Evolutionary conservation across 352 stramenopile genomes (phyloP), one percentile per base, ranked within the genome.

Genomic region (Phytophthora meadii): DNA sequence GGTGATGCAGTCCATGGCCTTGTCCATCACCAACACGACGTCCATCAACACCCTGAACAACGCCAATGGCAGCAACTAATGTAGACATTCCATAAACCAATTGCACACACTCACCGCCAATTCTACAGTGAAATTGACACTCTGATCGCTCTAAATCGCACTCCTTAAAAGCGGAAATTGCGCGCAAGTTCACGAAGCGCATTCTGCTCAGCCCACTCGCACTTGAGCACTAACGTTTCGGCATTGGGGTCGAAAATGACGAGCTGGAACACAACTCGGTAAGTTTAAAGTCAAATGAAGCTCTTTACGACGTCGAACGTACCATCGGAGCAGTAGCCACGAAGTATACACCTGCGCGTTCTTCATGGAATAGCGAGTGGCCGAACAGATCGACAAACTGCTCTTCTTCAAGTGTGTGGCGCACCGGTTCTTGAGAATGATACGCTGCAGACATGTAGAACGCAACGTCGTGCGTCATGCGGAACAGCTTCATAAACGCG

Each of bases 1-100:
- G 34, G 82, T 94, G 27, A 94, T 93, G 74, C 80, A 92, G 47
- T 89, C 81, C 14, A 93, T 94, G 87, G 84, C 87, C 34, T 72
- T 94, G 10, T 82, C 82, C 19, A 86, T 92, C 61, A 89, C 80
- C 44, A 90, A 90, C 63, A 85, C 74, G 4, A 91, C 79, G 27
- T 87, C 79, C 11, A 89, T 92, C 56, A 87, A 86, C 34, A 87
- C 69, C 49, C 64, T 80, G 55, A 90, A 92, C 68, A 75, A 66
- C 49, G 60, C 50, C 48, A 72, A 54, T 27, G 42, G 48, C 47
- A 66, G 66, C 36, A 71, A 70, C 52, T 65, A 67, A 67, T 53
- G 5, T 53, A 52, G 22, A 17, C 49, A 64, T 30, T 54, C 46
- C 48, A 56, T 25, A 56, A 46, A 52, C 17, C 66, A 69, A 54